Evolutionary conservation across 2,329 filamentous ascomycete species (phyloP).

Genomic region (Cladosporium sp.): DNA sequence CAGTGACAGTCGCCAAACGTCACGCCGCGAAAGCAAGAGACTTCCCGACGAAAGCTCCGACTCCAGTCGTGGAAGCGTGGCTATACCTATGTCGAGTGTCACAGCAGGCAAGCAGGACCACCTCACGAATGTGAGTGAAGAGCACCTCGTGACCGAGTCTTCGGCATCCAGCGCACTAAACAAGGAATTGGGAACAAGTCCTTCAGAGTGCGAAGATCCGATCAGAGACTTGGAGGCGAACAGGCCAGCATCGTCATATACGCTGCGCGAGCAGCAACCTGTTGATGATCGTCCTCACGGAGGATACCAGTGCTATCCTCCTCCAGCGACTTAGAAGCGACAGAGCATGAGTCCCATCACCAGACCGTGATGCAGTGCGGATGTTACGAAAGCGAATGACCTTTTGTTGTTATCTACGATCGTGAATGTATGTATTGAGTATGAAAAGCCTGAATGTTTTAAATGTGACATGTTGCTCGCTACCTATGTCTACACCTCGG

Average conservation of each 20-base stretch:
- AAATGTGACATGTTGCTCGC: background rate
- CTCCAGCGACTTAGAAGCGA: background rate
- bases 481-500: background rate
- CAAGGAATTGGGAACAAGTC: background rate
- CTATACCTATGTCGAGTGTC: background rate
- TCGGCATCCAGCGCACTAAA: background rate
- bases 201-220: background rate
- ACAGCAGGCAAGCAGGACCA: background rate
- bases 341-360: background rate
- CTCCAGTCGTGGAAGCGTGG: background rate
- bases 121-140: background rate
- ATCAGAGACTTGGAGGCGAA: conserved; percentile 2
- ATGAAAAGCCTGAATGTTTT: background rate
- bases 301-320: background rate
- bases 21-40: background rate
- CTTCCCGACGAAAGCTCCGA: background rate
- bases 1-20: conserved; percentile 6
- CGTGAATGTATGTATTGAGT: background rate
- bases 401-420: background rate
- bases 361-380: background rate
- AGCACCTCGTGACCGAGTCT: background rate
- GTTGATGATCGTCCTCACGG: background rate
- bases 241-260: background rate
- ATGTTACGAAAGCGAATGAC: background rate
- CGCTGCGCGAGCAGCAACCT: background rate